A percentile compares a stretch with the other conserved stretches of the same genome.
phyloP scores from a whole-genome alignment of 108 stramenopile genomes.

The Conticribra weissflogii region DNA sequence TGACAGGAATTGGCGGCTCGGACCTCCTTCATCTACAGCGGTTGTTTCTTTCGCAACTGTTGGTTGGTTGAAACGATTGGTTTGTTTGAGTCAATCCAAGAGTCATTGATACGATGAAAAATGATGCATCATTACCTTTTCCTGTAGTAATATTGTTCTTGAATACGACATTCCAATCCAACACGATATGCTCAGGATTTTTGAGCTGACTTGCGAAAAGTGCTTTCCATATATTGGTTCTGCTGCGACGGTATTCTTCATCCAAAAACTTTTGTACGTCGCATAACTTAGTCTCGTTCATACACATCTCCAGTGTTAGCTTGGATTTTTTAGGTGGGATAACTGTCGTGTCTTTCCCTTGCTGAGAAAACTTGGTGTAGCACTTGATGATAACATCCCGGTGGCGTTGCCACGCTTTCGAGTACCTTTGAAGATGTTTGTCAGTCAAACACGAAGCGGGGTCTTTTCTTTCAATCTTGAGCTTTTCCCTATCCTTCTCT shows the following conservation, averaged over 20 bases:
- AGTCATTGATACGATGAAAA: too few species aligned
- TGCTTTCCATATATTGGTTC: neutral
- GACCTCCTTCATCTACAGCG: conserved; percentile 31
- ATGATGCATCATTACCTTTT: too few species aligned
- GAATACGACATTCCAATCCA: neutral
- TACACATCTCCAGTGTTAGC: neutral
- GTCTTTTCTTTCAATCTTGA: neutral
- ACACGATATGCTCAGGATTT: neutral
- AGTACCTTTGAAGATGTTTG: neutral
- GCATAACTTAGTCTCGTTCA: neutral
- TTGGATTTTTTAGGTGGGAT: too few species aligned
- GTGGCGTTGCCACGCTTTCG: neutral
- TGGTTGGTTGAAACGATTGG: too few species aligned
- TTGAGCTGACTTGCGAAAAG: neutral
- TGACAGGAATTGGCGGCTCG: conserved; percentile 24
- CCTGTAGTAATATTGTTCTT: neutral
- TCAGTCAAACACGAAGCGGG: neutral
- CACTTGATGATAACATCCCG: neutral
- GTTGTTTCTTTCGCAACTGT: neutral
- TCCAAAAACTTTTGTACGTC: neutral
- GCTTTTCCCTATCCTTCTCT: neutral
- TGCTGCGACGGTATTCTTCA: neutral
- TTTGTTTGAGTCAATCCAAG: too few species aligned
- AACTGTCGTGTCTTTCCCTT: neutral
- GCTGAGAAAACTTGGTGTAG: neutral